These are phyloP conservation scores for Scheffersomyces ergatensis DNA, from an alignment of 805 yeast species.

Conservation along the genomic window DNA sequence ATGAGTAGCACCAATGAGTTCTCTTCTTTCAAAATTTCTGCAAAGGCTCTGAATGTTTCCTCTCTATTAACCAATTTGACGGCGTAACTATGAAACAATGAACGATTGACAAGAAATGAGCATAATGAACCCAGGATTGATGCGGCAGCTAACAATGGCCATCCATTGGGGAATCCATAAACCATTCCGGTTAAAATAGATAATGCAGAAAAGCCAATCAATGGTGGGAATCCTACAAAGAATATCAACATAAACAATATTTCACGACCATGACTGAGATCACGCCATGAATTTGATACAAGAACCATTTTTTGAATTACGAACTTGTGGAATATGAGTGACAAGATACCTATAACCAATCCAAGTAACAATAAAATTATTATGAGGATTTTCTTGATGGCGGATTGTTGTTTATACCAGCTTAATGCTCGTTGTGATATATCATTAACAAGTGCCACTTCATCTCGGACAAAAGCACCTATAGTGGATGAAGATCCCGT, in stretches of 20 bases:
- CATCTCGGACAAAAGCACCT: background rate
- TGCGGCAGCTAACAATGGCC: slow-evolving; percentile 70
- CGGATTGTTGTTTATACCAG: slow-evolving; percentile 19
- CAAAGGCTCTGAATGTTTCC: slow-evolving; percentile 68
- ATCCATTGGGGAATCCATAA: slow-evolving; percentile 78
- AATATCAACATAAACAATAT: slow-evolving; percentile 54
- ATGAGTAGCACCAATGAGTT: slow-evolving; percentile 58
- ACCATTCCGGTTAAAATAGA: slow-evolving; percentile 73
- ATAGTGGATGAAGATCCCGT: background rate
- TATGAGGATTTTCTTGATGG: slow-evolving; percentile 11
- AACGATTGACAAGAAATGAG: slow-evolving; percentile 70
- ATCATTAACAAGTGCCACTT: background rate
- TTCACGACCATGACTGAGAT: slow-evolving; percentile 37
- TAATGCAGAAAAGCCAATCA: slow-evolving; percentile 75
- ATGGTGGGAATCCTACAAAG: slow-evolving; percentile 83
- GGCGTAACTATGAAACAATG: slow-evolving; percentile 57
- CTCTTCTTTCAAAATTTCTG: slow-evolving; percentile 69
- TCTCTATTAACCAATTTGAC: slow-evolving; percentile 56
- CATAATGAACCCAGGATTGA: slow-evolving; percentile 70
- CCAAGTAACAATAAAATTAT: slow-evolving; percentile 11
- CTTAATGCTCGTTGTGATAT: background rate
- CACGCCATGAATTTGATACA: slow-evolving; percentile 45
- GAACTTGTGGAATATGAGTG: slow-evolving; percentile 30
- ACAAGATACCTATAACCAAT: slow-evolving; percentile 13
- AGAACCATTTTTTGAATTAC: slow-evolving; percentile 36